These are phyloP conservation scores for Lachancea cidri DNA, from an alignment of 805 yeast genomes.

Conservation along the genomic window DNA sequence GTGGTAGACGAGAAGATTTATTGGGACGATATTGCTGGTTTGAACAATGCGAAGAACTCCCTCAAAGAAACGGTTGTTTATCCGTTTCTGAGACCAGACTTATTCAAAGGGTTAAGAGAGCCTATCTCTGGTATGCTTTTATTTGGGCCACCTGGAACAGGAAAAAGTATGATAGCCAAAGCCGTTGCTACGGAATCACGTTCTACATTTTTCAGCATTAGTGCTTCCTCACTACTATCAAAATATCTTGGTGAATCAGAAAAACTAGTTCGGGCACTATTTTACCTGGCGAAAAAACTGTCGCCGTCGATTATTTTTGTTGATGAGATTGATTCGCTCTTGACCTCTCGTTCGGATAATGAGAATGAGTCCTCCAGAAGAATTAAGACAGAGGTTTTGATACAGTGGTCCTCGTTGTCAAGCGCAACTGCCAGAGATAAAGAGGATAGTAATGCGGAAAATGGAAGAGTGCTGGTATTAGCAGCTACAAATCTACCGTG, in stretches of 20 bases:
- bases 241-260: conserved; percentile 90
- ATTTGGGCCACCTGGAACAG: conserved; percentile 99
- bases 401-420: conserved; percentile 91
- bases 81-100: conserved; percentile 90
- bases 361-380: conserved; percentile 87
- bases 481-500: conserved; percentile 97
- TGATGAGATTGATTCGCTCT: conserved; percentile 89
- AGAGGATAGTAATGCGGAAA: conserved; percentile 36
- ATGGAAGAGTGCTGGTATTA: conserved; percentile 72
- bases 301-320: conserved; percentile 93
- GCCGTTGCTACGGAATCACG: conserved; percentile 95
- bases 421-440: conserved; percentile 67
- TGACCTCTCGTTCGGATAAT: conserved; percentile 60
- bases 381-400: conserved; percentile 86
- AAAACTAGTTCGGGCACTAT: conserved; percentile 83
- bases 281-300: conserved; percentile 73
- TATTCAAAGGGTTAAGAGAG: conserved; percentile 84
- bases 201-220: conserved; percentile 86
- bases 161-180: conserved; percentile 94
- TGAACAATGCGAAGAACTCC: conserved; percentile 82
- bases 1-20: conserved; percentile 81
- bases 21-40: conserved; percentile 95
- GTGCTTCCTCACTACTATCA: conserved; percentile 86
- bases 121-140: conserved; percentile 92
- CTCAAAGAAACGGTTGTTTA: conserved; percentile 93